These are phyloP conservation scores for Orbilia javanica DNA, from an alignment of 2,329 filamentous ascomycete species.

Conservation along the genomic window DNA sequence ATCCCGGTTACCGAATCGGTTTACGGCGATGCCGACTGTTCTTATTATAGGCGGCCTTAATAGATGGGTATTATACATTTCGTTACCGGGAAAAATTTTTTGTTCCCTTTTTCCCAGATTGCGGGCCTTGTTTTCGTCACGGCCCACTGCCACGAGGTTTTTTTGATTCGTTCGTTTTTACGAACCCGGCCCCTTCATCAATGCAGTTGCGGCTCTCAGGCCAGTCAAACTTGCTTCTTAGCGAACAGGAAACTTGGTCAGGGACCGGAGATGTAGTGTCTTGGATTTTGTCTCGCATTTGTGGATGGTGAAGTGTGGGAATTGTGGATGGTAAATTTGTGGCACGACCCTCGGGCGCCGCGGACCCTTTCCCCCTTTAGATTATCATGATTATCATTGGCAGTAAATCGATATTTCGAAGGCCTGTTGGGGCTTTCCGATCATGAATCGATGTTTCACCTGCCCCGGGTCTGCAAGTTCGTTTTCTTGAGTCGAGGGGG, in stretches of 20 bases:
- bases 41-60: conserved; percentile 50
- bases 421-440: background rate
- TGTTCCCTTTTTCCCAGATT: background rate
- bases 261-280: conserved; percentile 45
- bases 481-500: background rate
- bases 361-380: background rate
- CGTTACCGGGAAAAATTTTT: conserved; percentile 58
- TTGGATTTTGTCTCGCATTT: conserved; percentile 49
- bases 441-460: background rate
- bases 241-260: conserved; percentile 36
- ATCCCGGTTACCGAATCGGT: conserved; percentile 45
- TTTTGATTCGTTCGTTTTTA: conserved; percentile 24
- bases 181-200: background rate
- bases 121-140: conserved; percentile 21
- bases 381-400: background rate
- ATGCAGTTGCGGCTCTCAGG: conserved; percentile 19
- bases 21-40: conserved; percentile 55
- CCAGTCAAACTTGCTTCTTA: conserved; percentile 25
- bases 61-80: conserved; percentile 42
- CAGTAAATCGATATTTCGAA: background rate
- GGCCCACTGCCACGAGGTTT: conserved; percentile 34
- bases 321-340: too few species aligned
- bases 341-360: background rate
- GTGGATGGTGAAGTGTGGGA: background rate
- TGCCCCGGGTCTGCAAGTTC: background rate